Conservation (phyloP, 2,329 filamentous ascomycete species). For the Decorospora gaudefroyi region DNA sequence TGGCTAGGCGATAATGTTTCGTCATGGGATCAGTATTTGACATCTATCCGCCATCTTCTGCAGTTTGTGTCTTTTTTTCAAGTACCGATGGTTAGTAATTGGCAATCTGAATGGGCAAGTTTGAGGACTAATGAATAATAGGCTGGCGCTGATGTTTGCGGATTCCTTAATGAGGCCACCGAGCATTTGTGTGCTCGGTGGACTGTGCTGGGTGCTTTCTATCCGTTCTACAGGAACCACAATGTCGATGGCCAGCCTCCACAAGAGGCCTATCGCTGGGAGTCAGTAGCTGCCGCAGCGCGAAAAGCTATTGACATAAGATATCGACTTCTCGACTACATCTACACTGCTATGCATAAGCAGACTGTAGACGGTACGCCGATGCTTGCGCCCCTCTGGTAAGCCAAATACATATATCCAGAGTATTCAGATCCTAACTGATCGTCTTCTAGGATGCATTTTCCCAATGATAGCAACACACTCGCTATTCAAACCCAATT, state of each 20-base stretch:
- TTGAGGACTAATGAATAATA: constrained; percentile 6
- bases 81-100: constrained; percentile 47
- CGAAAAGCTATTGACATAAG: constrained; percentile 70
- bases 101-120: too few relatives aligned
- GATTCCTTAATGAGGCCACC: constrained; percentile 68
- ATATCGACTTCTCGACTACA: constrained; percentile 77
- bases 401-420: constrained; percentile 51
- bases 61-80: constrained; percentile 55
- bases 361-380: constrained; percentile 67
- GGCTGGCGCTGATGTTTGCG: constrained; percentile 69
- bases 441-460: constrained; percentile 57
- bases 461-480: constrained; percentile 60
- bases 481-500: constrained; percentile 59
- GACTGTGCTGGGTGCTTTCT: constrained; percentile 72
- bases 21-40: constrained; percentile 51
- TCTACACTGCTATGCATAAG: constrained; percentile 70
- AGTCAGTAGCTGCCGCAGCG: constrained; percentile 65
- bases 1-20: constrained; percentile 62
- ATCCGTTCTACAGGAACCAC: constrained; percentile 76
- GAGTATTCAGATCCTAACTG: background rate
- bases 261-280: constrained; percentile 63
- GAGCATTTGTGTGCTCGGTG: constrained; percentile 73
- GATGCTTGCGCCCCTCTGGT: constrained; percentile 70
- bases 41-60: constrained; percentile 48
- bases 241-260: constrained; percentile 64